Percentiles rank a stretch among this genome's conserved stretches.
These are phyloP conservation scores for Pseudocercospora musae DNA, from an alignment of 2,329 filamentous ascomycete species.

Conservation along the genomic window DNA sequence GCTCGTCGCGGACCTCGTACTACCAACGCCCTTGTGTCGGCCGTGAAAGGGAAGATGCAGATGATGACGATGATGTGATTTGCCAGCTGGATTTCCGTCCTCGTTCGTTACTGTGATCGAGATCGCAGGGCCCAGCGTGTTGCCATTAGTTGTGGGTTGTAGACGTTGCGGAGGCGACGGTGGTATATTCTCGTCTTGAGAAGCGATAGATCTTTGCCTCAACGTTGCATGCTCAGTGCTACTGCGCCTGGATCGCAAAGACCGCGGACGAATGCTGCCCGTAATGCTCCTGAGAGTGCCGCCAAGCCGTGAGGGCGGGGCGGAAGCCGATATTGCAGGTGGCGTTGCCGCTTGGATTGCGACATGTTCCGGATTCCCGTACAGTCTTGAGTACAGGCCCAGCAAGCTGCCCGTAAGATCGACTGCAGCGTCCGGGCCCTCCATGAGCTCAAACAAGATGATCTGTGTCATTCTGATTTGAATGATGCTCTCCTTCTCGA, in stretches of 20 bases:
- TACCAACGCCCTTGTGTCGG: slow-evolving; percentile 8
- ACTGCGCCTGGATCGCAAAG: slow-evolving; percentile 28
- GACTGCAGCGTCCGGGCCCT: slow-evolving; percentile 80
- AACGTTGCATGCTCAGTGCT: slow-evolving; percentile 42
- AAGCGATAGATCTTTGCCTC: slow-evolving; percentile 16
- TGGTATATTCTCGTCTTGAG: slow-evolving; percentile 23
- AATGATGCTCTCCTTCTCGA: slow-evolving; percentile 82
- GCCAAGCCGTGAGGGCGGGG: slow-evolving; percentile 27
- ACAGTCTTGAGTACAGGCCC: slow-evolving; percentile 75
- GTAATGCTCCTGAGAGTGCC: slow-evolving; percentile 51
- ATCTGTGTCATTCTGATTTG: slow-evolving; percentile 96
- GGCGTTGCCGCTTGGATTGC: slow-evolving; percentile 34
- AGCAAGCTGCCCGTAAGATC: slow-evolving; percentile 85
- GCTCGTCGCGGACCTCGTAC: slow-evolving; percentile 13
- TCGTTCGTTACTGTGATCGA: slow-evolving; percentile 75
- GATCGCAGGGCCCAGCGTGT: slow-evolving; percentile 49
- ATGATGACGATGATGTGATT: slow-evolving; percentile 37
- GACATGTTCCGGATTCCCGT: slow-evolving; percentile 58
- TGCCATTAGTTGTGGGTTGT: slow-evolving; percentile 22
- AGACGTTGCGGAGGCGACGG: slow-evolving; percentile 6
- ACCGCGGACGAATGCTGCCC: slow-evolving; percentile 63
- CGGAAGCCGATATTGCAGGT: slow-evolving; percentile 46
- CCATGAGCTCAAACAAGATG: slow-evolving; percentile 74
- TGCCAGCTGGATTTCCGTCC: slow-evolving; percentile 37
- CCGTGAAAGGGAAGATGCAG: slow-evolving; percentile 35